phyloP scores from a whole-genome alignment of 1,139 yeast genomes.

The Saccharomyces hybrid region DNA sequence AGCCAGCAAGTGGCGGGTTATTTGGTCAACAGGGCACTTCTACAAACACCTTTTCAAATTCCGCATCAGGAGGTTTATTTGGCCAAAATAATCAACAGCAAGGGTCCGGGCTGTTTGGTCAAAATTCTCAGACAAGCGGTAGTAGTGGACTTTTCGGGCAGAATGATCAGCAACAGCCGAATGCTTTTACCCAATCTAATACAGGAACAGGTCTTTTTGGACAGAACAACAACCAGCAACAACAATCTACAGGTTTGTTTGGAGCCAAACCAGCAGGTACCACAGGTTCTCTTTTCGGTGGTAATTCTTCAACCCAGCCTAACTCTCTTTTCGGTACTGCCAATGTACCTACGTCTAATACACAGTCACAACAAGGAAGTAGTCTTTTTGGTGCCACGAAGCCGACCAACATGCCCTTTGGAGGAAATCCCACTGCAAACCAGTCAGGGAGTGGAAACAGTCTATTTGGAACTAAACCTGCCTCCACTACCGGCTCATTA shows the following conservation, averaged over 20 bases:
- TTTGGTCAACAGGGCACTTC: constrained; percentile 7
- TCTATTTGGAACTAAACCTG: constrained; percentile 33
- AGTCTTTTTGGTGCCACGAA: constrained; percentile 31
- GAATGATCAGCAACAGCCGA: constrained; percentile 1
- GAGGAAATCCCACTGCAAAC: constrained; percentile 2
- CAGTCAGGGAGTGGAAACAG: constrained; percentile 28
- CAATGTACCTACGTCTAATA: constrained; percentile 9
- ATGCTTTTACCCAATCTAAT: neutral
- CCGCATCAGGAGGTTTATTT: constrained; percentile 20
- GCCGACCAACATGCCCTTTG: constrained; percentile 5
- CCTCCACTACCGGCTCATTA: constrained; percentile 12
- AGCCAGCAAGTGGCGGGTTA: constrained; percentile 11
- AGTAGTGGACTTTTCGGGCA: constrained; percentile 31
- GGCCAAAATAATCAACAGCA: constrained; percentile 20
- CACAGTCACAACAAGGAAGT: constrained; percentile 26
- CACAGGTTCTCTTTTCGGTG: constrained; percentile 33
- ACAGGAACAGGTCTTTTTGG: constrained; percentile 5
- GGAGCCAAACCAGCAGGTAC: constrained; percentile 25
- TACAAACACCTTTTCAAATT: constrained; percentile 14
- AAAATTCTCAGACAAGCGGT: constrained; percentile 17
- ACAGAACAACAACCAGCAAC: constrained; percentile 9
- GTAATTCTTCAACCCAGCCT: constrained; percentile 7
- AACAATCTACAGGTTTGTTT: constrained; percentile 23
- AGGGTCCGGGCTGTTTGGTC: constrained; percentile 20
- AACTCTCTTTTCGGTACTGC: constrained; percentile 5